Base-by-base conservation (phyloP, 371 early-diverging fungal species). In the Fennellomyces sp. region DNA sequence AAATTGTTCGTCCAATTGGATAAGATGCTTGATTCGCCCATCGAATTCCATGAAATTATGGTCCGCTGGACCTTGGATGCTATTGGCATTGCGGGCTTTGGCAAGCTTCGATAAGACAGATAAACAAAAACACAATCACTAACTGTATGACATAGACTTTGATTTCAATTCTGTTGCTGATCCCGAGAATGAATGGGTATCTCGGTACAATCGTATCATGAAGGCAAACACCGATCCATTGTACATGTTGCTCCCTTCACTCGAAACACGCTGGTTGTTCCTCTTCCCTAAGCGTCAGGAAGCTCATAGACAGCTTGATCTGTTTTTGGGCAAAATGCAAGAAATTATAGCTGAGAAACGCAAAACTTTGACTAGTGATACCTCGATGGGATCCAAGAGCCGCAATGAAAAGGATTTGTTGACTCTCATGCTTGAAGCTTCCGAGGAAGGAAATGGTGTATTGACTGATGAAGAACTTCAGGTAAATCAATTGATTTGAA, bases 361-460 rank as follows among this genome's bases (percentile, higher is more conserved):
- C 0, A 2, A 31, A 19, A 12, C 23, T 10, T 33, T 52, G 19
- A 33, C 17, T n/a, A 17, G 21, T 2, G 19, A 29, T 11, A 30
- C 2, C 0, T n/a, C 51, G 2, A 59, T 23, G n/a, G 35, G n/a
- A 0, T 75, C 80, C 19, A 35, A 41, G 19, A 17, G 5, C 27
- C 10, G 27, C 8, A 39, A n/a, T 23, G 76, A 79, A 38, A 76
- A 69, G 15, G 85, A 84, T 42, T 52, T 84, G 45, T 65, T 84
- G 25, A 75, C 84, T 0, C 64, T 86, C 58, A 79, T 86, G 84
- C 67, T 84, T 38, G 79, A 82, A 59, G 66, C 72, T 49, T 72
- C 70, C 45, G 52, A 64, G 38, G 71, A 69, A 6, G 75, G 62
- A 23, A 70, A 61, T 2, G 61, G 45, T 17, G 31, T 6, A 19